These are phyloP conservation scores for Urostyla sp. DNA, from an alignment of 73 alveolate genomes.

Conservation along the genomic window DNA sequence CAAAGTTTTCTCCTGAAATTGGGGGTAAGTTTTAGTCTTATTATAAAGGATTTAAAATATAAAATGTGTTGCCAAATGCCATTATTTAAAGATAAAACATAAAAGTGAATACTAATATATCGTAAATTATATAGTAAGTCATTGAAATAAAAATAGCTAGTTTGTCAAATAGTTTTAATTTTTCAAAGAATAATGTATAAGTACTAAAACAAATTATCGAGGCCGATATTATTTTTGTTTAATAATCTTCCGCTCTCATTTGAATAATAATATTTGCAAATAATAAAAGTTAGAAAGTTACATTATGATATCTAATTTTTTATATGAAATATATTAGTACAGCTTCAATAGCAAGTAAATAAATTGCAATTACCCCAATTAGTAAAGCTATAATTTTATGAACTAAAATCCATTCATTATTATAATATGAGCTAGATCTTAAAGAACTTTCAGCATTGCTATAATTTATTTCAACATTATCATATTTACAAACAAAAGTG, in stretches of 20 bases:
- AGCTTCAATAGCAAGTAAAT: not conserved
- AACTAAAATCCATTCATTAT: not conserved
- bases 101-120: conserved; percentile 16
- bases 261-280: not conserved
- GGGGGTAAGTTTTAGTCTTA: not conserved
- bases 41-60: conserved; percentile 19
- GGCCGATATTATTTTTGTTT: not conserved
- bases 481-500: not conserved
- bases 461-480: too few relatives aligned
- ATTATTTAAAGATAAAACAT: conserved; percentile 3
- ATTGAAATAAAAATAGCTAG: conserved; percentile 40
- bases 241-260: not conserved
- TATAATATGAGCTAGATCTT: too few relatives aligned
- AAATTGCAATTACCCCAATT: not conserved
- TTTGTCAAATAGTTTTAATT: conserved; percentile 38
- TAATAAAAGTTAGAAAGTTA: not conserved
- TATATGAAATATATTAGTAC: not conserved
- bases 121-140: conserved; percentile 32
- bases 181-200: not conserved
- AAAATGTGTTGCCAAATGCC: conserved; percentile 34
- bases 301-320: not conserved
- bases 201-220: not conserved
- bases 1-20: conserved; percentile 35
- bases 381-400: not conserved
- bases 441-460: too few relatives aligned